phyloP scores from a whole-genome alignment of 257 asterid genomes.

The Ehretia macrophylla region DNA sequence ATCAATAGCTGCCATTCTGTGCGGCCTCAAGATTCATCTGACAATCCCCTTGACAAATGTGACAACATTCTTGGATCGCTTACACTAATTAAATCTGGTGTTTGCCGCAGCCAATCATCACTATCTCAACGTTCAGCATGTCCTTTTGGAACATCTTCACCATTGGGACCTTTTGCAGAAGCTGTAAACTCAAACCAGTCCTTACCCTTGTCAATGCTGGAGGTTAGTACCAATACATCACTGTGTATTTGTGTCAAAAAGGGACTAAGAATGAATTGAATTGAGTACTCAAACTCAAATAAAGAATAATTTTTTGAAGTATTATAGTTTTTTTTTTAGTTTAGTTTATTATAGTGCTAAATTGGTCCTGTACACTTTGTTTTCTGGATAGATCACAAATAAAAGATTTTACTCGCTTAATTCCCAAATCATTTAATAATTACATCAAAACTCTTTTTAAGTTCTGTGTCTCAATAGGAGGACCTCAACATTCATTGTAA shows the following conservation, averaged over 20 bases:
- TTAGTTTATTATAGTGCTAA: too few species aligned
- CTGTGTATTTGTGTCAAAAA: neutral
- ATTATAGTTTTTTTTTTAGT: too few species aligned
- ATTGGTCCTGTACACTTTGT: too few species aligned
- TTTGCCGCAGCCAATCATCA: conserved; percentile 72
- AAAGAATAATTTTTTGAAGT: too few species aligned
- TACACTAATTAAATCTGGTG: conserved; percentile 41
- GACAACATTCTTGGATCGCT: conserved; percentile 36
- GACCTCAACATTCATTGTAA: neutral
- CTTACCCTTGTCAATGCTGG: conserved; percentile 79
- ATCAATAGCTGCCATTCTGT: conserved; percentile 9
- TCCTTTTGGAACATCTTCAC: conserved; percentile 55
- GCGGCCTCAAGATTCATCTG: conserved; percentile 20
- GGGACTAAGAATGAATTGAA: neutral
- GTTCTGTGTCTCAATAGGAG: neutral
- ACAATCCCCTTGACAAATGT: conserved; percentile 11
- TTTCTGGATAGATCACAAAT: neutral
- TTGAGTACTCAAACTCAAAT: neutral
- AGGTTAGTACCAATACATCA: conserved; percentile 37
- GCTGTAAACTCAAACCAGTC: conserved; percentile 66
- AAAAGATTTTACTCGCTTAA: neutral
- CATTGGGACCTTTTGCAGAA: conserved; percentile 33
- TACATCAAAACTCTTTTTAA: neutral
- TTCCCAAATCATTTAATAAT: neutral
- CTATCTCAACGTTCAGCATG: conserved; percentile 64